Base-by-base conservation (phyloP, 495 filamentous ascomycete genomes). In the Xylaria bambusicola region DNA sequence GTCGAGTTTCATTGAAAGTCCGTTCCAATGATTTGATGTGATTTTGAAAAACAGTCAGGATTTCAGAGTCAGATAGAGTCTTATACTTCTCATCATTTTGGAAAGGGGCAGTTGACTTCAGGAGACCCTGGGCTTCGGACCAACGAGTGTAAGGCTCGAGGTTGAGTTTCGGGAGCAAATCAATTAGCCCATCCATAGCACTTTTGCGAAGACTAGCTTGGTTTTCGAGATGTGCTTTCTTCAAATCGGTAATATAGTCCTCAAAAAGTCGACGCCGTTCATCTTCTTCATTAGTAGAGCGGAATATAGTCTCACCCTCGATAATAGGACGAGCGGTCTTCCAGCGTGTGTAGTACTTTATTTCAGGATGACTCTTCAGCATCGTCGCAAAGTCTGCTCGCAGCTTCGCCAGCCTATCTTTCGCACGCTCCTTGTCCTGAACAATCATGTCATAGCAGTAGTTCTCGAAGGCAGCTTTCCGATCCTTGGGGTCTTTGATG, bases 271-370 rank as follows among this genome's bases (percentile, higher is more conserved):
- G 90, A 42, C 89, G 89, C 56, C 94, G 87, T 74, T 98, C 94
- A 62, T 82, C 83, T 63, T 98, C 94, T 68, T 94, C 83, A 66
- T 88, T 88, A 35, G 93, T 91, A 31, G 92, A 91, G 59, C 91
- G 86, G 78, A 97, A 98, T 56, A 93, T 95, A 23, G 91, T 92
- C 79, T 98, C 94, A 49, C 88, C 89, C 73, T 97, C 90, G 67
- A 98, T 94, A 50, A 96, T 96, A 17, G 92, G 92, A 41, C 90
- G 87, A 56, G 93, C 93, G 29, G 90, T 97, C 81, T 91, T 97
- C 95, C 95, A 98, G 55, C 93, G 89, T 58, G 93, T 97, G 75
- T 96, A 98, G 65, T 96, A 86, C 75, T 93, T 95, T 71, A 99
- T 98, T 77, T 98, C 94, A 66, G 93, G 91, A 73, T 98, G 95